A percentile compares a stretch with the other conserved stretches of the same genome.
These are phyloP conservation scores for Fusarium sp. DNA, from an alignment of 2,329 filamentous ascomycete species.

Conservation along the genomic window DNA sequence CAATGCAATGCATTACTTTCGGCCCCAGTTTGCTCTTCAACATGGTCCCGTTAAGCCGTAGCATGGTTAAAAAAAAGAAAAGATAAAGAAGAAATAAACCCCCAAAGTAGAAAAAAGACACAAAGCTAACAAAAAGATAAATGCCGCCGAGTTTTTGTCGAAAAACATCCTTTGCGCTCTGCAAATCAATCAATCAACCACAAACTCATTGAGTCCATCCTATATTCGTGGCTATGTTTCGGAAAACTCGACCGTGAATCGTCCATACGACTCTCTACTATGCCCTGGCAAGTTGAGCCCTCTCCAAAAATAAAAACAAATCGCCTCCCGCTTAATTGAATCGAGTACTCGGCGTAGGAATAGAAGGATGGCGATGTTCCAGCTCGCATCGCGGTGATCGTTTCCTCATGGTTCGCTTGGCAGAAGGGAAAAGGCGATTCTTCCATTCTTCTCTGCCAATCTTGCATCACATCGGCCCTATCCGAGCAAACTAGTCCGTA, in stretches of 20 bases:
- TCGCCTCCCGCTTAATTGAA: background rate
- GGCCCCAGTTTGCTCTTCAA: slow-evolving; percentile 36
- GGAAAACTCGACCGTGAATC: slow-evolving; percentile 3
- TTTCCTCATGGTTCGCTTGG: background rate
- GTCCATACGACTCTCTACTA: background rate
- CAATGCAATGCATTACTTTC: slow-evolving; percentile 50
- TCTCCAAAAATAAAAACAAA: too few species aligned
- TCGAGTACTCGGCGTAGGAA: background rate
- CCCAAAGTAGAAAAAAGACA: slow-evolving; percentile 18
- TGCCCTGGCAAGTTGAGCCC: background rate
- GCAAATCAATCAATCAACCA: slow-evolving; percentile 20
- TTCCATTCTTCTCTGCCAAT: background rate
- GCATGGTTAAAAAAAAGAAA: slow-evolving; percentile 16
- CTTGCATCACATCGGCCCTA: slow-evolving; percentile 2
- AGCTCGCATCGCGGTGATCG: background rate
- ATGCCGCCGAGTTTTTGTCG: slow-evolving; percentile 41
- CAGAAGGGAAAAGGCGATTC: background rate
- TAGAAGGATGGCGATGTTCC: background rate
- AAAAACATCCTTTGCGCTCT: slow-evolving; percentile 24
- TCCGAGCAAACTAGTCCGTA: background rate
- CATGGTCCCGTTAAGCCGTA: slow-evolving; percentile 36
- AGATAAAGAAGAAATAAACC: slow-evolving; percentile 11
- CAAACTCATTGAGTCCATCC: slow-evolving; percentile 22
- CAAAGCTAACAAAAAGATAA: slow-evolving; percentile 30
- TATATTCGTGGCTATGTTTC: slow-evolving; percentile 38